Evolutionary conservation across 192 early-diverging fungal genomes (phyloP).

Genomic region (Oehlia diaphana): DNA sequence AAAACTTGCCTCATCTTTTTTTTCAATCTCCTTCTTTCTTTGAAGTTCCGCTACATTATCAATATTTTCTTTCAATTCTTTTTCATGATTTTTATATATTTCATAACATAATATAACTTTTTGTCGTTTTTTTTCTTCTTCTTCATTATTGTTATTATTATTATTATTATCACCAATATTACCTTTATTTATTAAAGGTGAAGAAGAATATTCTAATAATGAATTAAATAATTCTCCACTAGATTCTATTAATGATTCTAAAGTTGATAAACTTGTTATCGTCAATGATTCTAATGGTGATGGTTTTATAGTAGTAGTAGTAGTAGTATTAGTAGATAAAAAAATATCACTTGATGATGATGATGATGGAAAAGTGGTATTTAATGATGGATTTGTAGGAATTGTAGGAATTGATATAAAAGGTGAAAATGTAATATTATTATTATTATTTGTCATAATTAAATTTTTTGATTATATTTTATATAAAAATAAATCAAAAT

Average conservation of each 20-base stretch:
- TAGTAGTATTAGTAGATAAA: too few species aligned
- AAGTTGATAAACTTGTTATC: background rate
- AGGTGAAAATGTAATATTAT: background rate
- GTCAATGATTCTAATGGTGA: background rate
- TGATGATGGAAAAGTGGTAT: background rate
- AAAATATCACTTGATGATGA: background rate
- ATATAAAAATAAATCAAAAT: background rate
- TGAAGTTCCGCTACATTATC: background rate
- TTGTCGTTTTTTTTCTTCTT: background rate
- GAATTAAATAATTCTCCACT: background rate
- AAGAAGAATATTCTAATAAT: background rate
- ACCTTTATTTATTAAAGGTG: background rate
- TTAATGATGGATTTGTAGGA: background rate
- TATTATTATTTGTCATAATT: background rate
- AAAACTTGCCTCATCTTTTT: background rate
- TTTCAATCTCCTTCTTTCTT: background rate
- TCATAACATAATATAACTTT: background rate
- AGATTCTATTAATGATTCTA: background rate
- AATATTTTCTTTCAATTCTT: conserved; percentile 4
- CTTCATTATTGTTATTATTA: background rate
- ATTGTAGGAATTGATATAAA: background rate
- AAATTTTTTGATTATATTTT: background rate
- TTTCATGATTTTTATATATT: conserved; percentile 1
- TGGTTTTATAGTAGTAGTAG: background rate
- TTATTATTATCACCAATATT: too few species aligned